phyloP scores from a whole-genome alignment of 352 stramenopile species.

The Pseudoperonospora humuli region DNA sequence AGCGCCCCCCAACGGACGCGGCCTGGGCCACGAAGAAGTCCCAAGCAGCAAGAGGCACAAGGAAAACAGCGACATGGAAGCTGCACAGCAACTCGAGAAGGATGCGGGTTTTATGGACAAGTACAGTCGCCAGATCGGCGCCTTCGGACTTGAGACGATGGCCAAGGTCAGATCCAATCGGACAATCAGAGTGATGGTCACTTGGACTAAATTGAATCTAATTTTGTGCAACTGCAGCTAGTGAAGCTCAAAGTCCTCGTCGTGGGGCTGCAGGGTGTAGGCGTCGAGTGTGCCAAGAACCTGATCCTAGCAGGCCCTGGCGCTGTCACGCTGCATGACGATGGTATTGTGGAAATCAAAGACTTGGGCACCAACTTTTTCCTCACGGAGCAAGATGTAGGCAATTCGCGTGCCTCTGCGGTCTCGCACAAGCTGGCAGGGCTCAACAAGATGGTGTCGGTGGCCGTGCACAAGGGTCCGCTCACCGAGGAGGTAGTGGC shows the following conservation, averaged over 20 bases:
- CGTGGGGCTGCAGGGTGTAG: slow-evolving; percentile 79
- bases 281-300: slow-evolving; percentile 91
- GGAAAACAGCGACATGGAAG: slow-evolving; percentile 35
- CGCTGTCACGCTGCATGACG: slow-evolving; percentile 82
- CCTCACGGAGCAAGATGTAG: slow-evolving; percentile 74
- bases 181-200: slow-evolving; percentile 16
- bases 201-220: slow-evolving; percentile 1
- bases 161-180: slow-evolving; percentile 53
- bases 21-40: slow-evolving; percentile 23
- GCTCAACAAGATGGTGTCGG: slow-evolving; percentile 87
- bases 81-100: slow-evolving; percentile 55
- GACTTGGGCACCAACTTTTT: slow-evolving; percentile 94
- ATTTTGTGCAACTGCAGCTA: slow-evolving; percentile 25
- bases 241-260: slow-evolving; percentile 82
- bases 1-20: slow-evolving; percentile 13
- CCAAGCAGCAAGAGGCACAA: slow-evolving; percentile 21
- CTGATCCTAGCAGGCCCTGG: slow-evolving; percentile 86
- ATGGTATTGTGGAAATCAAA: slow-evolving; percentile 61
- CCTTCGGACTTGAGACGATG: slow-evolving; percentile 89
- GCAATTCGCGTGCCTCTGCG: slow-evolving; percentile 46
- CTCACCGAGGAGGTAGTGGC: slow-evolving; percentile 59
- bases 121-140: slow-evolving; percentile 89
- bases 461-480: slow-evolving; percentile 61
- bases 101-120: slow-evolving; percentile 92
- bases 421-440: slow-evolving; percentile 82